Base-by-base conservation (phyloP, 768 basidiomycete species). In the Candolleomyces efflorescens region DNA sequence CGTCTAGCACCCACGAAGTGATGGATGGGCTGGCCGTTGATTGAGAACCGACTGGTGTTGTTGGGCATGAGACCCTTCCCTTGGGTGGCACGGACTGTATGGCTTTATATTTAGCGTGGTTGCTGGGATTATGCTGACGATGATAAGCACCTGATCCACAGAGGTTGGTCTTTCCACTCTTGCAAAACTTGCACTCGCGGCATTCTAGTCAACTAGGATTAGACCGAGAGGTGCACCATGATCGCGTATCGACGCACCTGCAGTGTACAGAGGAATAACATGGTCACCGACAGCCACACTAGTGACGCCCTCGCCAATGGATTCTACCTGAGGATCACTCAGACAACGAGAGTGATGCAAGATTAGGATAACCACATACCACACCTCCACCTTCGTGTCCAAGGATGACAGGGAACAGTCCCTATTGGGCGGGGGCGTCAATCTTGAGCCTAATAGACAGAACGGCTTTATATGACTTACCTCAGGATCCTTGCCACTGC, bases 141-240 rank as follows among this genome's bases (percentile, higher is more conserved):
- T 32, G 26, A 38, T 5, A n/a, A 2, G 11, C 55, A 92, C 92
- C 92, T 82, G 86, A 86, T 60, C 94, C 89, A 68, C 96, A 99
- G n/a, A 99, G 84, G 73, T 99, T 99, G 57, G 97, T 99, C 81
- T 98, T 98, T 54, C 92, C 92, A 60, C 90, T 92, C 74, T 89
- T 96, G 82, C 97, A 99, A 79, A 98, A 98, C 73, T 98, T 98
- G 79, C 97, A 99, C 75, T 99, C 89, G 38, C 83, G 84, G 68
- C 94, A 97, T 73, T 97, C 94, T 89, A 62, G 68, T 54, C 12
- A 38, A 23, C 9, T 24, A 22, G 54, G 38, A n/a, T 36, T 18
- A 46, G 36, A 22, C 39, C 22, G 37, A 4, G 18, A 55, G 17
- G 15, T 23, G 17, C 27, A 46, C 23, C 17, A 26, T 15, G 23